A percentile compares a stretch with the other conserved stretches of the same genome.
Conservation (phyloP, 2,329 filamentous ascomycete species). For the Orbilia oligospora region DNA sequence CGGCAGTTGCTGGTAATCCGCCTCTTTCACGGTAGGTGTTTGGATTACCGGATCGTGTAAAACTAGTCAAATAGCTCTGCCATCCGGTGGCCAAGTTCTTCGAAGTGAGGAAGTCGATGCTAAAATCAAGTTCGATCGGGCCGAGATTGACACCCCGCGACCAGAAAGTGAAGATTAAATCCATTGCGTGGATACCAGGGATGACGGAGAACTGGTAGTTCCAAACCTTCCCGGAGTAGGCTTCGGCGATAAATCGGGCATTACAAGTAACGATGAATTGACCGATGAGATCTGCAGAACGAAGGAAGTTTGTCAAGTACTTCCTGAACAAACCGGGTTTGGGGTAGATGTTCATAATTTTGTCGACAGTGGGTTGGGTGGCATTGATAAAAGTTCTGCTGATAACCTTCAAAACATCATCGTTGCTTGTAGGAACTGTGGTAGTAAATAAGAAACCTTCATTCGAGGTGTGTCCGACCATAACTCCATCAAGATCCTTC, state of each 20-base stretch:
- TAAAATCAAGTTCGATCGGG: conserved; percentile 65
- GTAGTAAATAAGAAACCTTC: conserved; percentile 65
- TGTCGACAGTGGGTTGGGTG: conserved; percentile 34
- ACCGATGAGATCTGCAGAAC: conserved; percentile 60
- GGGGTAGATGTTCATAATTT: conserved; percentile 59
- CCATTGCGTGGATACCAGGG: conserved; percentile 68
- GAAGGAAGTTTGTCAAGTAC: conserved; percentile 60
- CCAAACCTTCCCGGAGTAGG: conserved; percentile 66
- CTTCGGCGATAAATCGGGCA: conserved; percentile 66
- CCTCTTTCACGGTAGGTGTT: conserved; percentile 66
- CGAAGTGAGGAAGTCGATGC: conserved; percentile 65
- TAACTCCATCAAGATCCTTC: conserved; percentile 65
- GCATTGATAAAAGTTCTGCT: conserved; percentile 63
- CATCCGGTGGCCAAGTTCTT: conserved; percentile 65
- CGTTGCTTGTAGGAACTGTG: conserved; percentile 60
- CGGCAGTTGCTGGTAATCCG: conserved; percentile 66
- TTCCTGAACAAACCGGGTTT: conserved; percentile 60
- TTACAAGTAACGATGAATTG: conserved; percentile 66
- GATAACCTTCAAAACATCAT: conserved; percentile 60
- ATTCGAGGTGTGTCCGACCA: conserved; percentile 66
- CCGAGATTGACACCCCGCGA: conserved; percentile 65
- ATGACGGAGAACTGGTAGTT: conserved; percentile 68
- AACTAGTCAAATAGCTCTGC: conserved; percentile 68
- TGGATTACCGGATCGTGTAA: conserved; percentile 67
- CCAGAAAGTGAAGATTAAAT: conserved; percentile 68